Conservation (phyloP, 257 asterid species). For the Orobanche coerulescens region DNA sequence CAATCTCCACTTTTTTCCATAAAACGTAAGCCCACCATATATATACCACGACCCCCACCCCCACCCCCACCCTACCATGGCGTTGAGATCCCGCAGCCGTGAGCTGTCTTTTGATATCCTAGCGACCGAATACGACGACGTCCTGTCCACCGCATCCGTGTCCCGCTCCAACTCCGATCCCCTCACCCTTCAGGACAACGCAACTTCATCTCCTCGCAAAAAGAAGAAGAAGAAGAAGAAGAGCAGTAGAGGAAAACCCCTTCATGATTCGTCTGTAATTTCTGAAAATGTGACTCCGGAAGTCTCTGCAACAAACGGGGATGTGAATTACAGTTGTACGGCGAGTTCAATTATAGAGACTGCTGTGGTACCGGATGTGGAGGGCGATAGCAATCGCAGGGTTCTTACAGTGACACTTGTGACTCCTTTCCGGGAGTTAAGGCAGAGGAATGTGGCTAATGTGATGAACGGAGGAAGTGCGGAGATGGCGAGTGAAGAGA, state of each 20-base stretch:
- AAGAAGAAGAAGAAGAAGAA: conserved; percentile 43
- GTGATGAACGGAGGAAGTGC: conserved; percentile 38
- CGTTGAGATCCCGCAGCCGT: conserved; percentile 47
- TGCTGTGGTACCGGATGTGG: conserved; percentile 27
- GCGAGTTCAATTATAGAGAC: conserved; percentile 36
- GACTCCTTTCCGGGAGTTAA: conserved; percentile 46
- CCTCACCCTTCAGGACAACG: conserved; percentile 23
- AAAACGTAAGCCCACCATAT: conserved; percentile 5
- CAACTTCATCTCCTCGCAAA: conserved; percentile 25
- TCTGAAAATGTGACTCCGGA: conserved; percentile 19
- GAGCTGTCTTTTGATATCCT: conserved; percentile 61
- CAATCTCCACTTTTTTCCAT: conserved; percentile 12
- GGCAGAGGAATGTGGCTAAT: conserved; percentile 74
- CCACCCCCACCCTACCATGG: conserved; percentile 37
- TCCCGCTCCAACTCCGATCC: conserved; percentile 52
- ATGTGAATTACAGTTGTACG: conserved; percentile 32
- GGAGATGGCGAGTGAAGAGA: conserved; percentile 39
- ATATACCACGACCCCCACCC: too few species aligned
- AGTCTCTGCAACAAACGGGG: conserved; percentile 26
- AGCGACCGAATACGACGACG: conserved; percentile 35
- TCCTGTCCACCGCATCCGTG: conserved; percentile 19
- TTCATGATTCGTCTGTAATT: conserved; percentile 19
- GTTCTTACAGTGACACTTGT: conserved; percentile 28
- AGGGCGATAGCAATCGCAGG: conserved; percentile 25
- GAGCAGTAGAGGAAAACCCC: conserved; percentile 25